These are phyloP conservation scores for Salicornia ramosissima DNA, from an alignment of 148 eudicot genomes.

Conservation along the genomic window DNA sequence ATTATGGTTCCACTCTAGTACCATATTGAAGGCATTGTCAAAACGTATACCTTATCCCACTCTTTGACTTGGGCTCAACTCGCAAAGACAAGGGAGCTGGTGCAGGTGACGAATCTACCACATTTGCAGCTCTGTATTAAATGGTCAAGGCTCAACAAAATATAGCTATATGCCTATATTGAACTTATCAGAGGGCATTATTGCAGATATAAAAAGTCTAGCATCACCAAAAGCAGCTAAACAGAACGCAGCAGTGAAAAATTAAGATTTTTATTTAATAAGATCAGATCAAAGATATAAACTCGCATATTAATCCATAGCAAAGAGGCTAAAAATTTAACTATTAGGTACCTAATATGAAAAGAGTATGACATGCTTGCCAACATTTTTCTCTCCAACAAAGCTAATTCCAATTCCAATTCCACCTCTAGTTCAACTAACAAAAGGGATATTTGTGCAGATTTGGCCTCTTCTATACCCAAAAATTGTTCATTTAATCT, in stretches of 20 bases:
- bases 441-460: too few species aligned
- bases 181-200: background rate
- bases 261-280: background rate
- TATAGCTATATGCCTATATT: background rate
- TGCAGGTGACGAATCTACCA: conserved; percentile 75
- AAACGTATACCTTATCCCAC: conserved; percentile 71
- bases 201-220: background rate
- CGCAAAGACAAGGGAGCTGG: conserved; percentile 76
- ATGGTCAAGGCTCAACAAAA: conserved; percentile 39
- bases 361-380: background rate
- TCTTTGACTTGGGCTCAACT: conserved; percentile 92
- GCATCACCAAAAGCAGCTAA: background rate
- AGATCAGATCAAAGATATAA: background rate
- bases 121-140: conserved; percentile 72
- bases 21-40: background rate
- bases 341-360: background rate
- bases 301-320: background rate
- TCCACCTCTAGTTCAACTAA: background rate
- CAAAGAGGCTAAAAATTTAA: background rate
- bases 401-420: background rate
- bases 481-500: too few species aligned
- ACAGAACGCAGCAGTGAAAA: background rate
- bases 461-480: too few species aligned
- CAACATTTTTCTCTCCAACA: background rate
- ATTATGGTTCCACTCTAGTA: too few species aligned